phyloP scores from a whole-genome alignment of 2,329 filamentous ascomycete genomes.

The Epichloe amarillans region DNA sequence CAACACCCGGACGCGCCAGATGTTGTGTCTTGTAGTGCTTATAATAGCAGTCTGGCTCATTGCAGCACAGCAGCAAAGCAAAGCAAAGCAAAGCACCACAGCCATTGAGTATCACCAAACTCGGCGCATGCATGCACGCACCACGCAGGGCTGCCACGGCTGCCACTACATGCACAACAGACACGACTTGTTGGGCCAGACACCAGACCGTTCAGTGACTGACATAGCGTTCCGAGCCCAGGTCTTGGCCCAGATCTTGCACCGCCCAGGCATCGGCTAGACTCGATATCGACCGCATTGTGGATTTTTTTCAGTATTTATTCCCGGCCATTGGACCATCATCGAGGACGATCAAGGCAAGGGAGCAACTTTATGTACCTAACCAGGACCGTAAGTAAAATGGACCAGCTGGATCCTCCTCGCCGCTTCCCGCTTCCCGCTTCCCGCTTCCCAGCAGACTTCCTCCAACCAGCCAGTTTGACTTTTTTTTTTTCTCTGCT shows the following conservation, averaged over 20 bases:
- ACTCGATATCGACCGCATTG: neutral
- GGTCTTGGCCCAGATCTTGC: neutral
- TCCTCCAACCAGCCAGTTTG: neutral
- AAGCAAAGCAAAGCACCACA: neutral
- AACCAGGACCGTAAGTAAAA: neutral
- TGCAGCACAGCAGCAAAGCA: neutral
- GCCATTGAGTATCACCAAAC: neutral
- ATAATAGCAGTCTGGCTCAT: neutral
- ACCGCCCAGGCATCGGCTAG: neutral
- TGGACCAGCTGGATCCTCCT: neutral
- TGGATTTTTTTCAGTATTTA: neutral
- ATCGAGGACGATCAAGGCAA: neutral
- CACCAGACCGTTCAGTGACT: too few relatives aligned
- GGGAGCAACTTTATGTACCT: neutral
- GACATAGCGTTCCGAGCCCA: too few relatives aligned
- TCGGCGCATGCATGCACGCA: neutral
- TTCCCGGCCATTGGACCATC: neutral
- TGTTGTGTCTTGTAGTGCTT: neutral
- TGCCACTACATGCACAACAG: too few relatives aligned
- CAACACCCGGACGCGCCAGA: neutral
- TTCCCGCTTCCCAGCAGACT: neutral
- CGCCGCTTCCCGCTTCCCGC: neutral
- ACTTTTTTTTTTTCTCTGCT: constrained; percentile 5
- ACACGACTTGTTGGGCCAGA: too few relatives aligned
- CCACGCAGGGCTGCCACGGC: too few relatives aligned